Percentiles rank a stretch among this genome's conserved stretches.
These are phyloP conservation scores for Theobroma cacao DNA, from an alignment of 345 rosid species.

Conservation along the genomic window DNA sequence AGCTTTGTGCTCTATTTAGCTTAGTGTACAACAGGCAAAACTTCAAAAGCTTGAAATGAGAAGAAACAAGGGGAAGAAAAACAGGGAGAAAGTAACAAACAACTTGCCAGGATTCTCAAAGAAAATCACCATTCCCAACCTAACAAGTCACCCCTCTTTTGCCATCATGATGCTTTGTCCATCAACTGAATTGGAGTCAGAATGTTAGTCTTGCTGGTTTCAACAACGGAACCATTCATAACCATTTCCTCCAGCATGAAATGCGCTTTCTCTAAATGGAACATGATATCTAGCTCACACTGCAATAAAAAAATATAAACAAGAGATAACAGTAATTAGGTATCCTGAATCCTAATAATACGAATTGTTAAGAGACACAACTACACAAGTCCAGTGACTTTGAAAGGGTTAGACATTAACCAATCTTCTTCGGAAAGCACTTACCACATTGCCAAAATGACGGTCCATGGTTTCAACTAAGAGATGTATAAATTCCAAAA, in stretches of 20 bases:
- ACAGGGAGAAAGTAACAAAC: conserved; percentile 13
- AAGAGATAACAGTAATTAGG: not conserved
- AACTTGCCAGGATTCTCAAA: conserved; percentile 8
- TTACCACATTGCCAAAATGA: conserved; percentile 96
- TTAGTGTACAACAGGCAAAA: not conserved
- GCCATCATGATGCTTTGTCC: conserved; percentile 66
- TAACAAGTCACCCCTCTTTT: not conserved
- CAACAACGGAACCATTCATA: conserved; percentile 91
- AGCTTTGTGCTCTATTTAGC: not conserved
- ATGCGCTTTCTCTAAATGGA: conserved; percentile 97
- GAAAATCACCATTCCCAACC: not conserved
- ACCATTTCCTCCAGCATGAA: conserved; percentile 99
- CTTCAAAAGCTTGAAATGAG: not conserved
- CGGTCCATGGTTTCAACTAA: conserved; percentile 97
- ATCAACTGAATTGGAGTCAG: conserved; percentile 77
- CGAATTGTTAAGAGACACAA: not conserved
- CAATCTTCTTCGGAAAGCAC: conserved; percentile 9
- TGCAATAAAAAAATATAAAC: conserved; percentile 22
- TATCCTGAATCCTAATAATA: not conserved
- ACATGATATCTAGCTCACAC: conserved; percentile 99
- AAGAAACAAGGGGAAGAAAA: not conserved
- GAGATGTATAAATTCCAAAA: conserved; percentile 92
- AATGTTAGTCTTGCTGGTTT: conserved; percentile 89
- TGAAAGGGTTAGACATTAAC: not conserved
- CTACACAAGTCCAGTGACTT: not conserved